Evolutionary conservation across 148 eudicot species (phyloP).

Genomic region (Silene conica): DNA sequence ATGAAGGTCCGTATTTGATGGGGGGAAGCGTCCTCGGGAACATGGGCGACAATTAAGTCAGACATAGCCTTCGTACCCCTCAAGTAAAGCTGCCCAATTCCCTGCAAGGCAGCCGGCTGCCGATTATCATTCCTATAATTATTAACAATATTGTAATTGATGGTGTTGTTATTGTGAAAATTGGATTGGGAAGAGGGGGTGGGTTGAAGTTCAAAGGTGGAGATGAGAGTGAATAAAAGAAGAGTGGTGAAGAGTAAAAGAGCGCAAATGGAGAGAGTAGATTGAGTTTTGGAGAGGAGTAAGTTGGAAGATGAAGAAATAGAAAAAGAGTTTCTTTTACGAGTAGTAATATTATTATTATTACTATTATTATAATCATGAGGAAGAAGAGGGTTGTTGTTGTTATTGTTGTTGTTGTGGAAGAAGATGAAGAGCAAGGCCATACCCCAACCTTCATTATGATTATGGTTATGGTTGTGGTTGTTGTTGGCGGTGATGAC

Average conservation of each 20-base stretch:
- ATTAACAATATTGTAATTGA: background rate
- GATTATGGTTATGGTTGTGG: constrained; percentile 17
- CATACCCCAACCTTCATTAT: constrained; percentile 40
- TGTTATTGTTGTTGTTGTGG: constrained; percentile 29
- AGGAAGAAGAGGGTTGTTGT: background rate
- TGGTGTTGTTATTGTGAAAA: constrained; percentile 3
- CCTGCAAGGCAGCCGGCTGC: constrained; percentile 50
- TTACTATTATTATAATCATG: background rate
- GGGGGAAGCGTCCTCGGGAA: constrained; percentile 26
- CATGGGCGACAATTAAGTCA: constrained; percentile 58
- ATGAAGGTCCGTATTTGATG: constrained; percentile 38
- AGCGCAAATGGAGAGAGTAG: constrained; percentile 62
- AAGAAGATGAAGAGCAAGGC: constrained; percentile 52
- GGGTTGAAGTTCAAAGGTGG: constrained; percentile 53
- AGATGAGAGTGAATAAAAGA: constrained; percentile 66
- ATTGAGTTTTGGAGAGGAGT: constrained; percentile 49
- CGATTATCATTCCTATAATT: background rate
- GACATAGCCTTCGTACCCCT: constrained; percentile 54
- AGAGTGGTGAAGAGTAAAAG: constrained; percentile 56
- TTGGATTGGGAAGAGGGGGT: background rate
- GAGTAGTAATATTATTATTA: background rate
- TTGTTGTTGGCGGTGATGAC: too few species aligned
- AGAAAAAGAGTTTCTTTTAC: constrained; percentile 15
- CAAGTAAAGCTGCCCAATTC: constrained; percentile 58
- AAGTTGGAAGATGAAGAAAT: constrained; percentile 17